phyloP scores from a whole-genome alignment of 2,329 filamentous ascomycete genomes.

The Trichoderma pleuroti region DNA sequence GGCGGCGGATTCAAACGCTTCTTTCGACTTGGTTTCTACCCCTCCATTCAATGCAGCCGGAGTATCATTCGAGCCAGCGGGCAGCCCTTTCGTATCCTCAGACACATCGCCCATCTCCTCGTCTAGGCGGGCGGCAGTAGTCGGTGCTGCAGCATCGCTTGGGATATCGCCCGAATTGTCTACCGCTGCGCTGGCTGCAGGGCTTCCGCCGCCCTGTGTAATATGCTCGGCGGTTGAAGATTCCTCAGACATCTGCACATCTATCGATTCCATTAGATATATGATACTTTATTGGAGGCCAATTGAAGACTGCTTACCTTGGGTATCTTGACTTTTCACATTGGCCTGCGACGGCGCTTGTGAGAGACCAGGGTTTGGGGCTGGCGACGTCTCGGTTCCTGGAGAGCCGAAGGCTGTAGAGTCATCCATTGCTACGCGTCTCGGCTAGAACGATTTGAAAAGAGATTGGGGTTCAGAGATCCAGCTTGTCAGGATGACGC shows the following conservation, averaged over 20 bases:
- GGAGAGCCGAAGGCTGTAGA: slow-evolving; percentile 56
- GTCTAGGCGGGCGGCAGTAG: slow-evolving; percentile 61
- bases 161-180: slow-evolving; percentile 70
- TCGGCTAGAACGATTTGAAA: neutral
- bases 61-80: slow-evolving; percentile 42
- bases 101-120: slow-evolving; percentile 75
- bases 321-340: slow-evolving; percentile 35
- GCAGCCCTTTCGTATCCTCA: slow-evolving; percentile 49
- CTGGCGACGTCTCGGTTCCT: slow-evolving; percentile 53
- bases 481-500: slow-evolving; percentile 4
- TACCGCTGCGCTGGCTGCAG: slow-evolving; percentile 49
- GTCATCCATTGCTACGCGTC: slow-evolving; percentile 51
- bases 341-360: slow-evolving; percentile 52
- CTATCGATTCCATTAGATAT: slow-evolving; percentile 34
- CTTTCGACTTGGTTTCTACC: slow-evolving; percentile 68
- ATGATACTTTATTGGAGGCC: neutral
- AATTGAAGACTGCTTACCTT: slow-evolving; percentile 41
- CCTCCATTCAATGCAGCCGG: slow-evolving; percentile 46
- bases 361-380: slow-evolving; percentile 53
- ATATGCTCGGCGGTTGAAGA: slow-evolving; percentile 44
- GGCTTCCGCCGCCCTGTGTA: slow-evolving; percentile 60
- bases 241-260: slow-evolving; percentile 61
- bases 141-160: slow-evolving; percentile 54
- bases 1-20: slow-evolving; percentile 77
- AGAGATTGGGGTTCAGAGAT: neutral